Evolutionary conservation across 2,329 filamentous ascomycete genomes (phyloP), one percentile per base, ranked within the genome.

Genomic region (Alternaria postmessia): DNA sequence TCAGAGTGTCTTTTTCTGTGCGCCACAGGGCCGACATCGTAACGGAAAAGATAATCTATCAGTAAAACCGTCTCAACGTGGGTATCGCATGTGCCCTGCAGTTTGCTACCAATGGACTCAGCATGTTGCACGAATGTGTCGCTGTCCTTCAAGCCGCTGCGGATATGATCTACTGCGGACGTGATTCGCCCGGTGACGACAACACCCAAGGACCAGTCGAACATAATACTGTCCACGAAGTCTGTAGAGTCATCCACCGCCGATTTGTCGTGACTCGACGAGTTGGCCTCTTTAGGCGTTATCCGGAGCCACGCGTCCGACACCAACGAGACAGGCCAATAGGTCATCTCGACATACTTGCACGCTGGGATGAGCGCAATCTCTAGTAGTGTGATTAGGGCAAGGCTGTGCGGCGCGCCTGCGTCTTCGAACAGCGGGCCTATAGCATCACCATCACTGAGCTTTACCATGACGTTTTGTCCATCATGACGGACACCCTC

Each of bases 321-420:
- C n/a, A 53, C 51, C 9, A 43, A 22, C 18, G 18, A 22, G 38
- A 53, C 51, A 14, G 51, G 51, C 51, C 51, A 53, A 26, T 53
- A 53, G 41, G 51, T 53, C 26, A 53, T 38, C 47, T 51, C 34
- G 24, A 51, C 47, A n/a, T 51, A 36, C 9, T 14, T 20, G 8
- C 47, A 12, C 11, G 51, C 51, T 42, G 26, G 39, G 20, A 44
- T 53, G 26, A 53, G 51, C 41, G 51, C 39, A n/a, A 53, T 53
- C 22, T 53, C 38, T 20, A 53, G 32, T 43, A 53, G 28, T 43
- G 24, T 53, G 8, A 44, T 53, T 38, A 24, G 20, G 41, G 39
- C 49, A 53, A 22, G 47, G 47, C 47, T 42, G 28, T 53, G 12
- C 49, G 39, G 36, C 24, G 39, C 51, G 26, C 38, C n/a, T 32